phyloP scores from a whole-genome alignment of 768 basidiomycete genomes.

The Suillus sp. region DNA sequence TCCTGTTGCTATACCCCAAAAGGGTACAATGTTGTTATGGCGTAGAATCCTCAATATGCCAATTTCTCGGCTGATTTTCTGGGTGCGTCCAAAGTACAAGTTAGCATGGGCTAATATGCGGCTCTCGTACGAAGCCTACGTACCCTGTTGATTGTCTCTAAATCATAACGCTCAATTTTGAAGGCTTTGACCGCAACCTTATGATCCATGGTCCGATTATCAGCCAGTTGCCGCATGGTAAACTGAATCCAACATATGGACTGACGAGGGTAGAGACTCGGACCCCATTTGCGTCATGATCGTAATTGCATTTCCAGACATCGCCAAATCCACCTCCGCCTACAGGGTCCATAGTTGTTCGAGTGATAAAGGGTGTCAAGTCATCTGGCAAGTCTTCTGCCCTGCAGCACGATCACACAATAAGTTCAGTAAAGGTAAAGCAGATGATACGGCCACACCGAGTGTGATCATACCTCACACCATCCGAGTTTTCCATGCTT shows the following conservation, averaged over 20 bases:
- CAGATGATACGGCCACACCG: too few species aligned
- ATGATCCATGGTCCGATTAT: not conserved
- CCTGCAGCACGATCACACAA: not conserved
- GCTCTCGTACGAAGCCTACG: not conserved
- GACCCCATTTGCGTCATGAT: not conserved
- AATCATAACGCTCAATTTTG: not conserved
- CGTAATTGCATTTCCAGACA: not conserved
- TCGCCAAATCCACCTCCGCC: not conserved
- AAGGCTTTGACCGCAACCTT: slow-evolving; percentile 1
- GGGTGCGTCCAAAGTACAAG: not conserved
- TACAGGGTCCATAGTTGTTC: not conserved
- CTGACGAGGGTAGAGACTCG: not conserved
- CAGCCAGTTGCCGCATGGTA: not conserved
- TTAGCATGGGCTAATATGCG: not conserved
- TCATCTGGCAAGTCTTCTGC: not conserved
- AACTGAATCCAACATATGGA: not conserved
- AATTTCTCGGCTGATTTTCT: slow-evolving; percentile 1
- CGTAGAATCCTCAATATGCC: slow-evolving; percentile 1
- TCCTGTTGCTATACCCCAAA: not conserved
- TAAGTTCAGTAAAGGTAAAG: not conserved
- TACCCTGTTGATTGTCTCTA: not conserved
- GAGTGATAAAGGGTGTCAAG: not conserved
- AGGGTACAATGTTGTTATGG: not conserved
- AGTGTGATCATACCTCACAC: not conserved
- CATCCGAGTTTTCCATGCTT: not conserved